Base-by-base conservation (phyloP, 176 grass and related monocot species). In the Chloris gayana region DNA sequence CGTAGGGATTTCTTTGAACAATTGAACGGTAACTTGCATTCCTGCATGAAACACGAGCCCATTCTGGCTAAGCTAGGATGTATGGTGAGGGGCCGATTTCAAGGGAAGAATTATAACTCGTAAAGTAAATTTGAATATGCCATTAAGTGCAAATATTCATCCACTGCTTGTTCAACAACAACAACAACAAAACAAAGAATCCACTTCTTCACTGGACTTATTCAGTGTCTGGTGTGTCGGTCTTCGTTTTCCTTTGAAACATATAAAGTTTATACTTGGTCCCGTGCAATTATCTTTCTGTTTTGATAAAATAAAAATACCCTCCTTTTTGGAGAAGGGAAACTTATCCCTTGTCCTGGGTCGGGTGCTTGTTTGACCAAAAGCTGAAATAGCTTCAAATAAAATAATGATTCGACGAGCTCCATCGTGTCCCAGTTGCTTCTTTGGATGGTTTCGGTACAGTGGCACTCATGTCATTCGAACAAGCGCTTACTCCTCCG, bases 331-430 rank as follows among this genome's bases (percentile, higher is more conserved):
- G 14, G 18, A 49, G 2, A 25, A 69, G 21, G 7, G 19, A 12
- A n/a, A 53, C 54, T 17, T 62, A 39, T 62, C 11, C 44, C 21
- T 75, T 81, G 77, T 41, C 50, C 62, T 69, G 14, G 46, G 12
- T 18, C 60, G 22, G n/a, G 63, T n/a, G 41, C 39, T 81, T 31
- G 70, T 44, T 53, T 87, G 85, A 82, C 83, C 5, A 78, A 72
- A 63, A 39, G 24, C 18, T 41, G 75, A n/a, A 15, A 53, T 18
- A 64, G 65, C n/a, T 46, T 39, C 37, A 39, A 71, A 30, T 2
- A 15, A 18, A 25, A 49, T 49, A 14, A 10, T 14, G 47, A 5
- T 5, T 14, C 17, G 47, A 50, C 3, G 15, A 50, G 47, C 47
- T 5, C 47, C 47, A 50, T 18, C 47, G 15, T 5, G 3, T 50